Percentiles rank a stretch among this genome's conserved stretches.
Evolutionary conservation across 75 land plant species (phyloP).

Genomic region (Larix kaempferi): DNA sequence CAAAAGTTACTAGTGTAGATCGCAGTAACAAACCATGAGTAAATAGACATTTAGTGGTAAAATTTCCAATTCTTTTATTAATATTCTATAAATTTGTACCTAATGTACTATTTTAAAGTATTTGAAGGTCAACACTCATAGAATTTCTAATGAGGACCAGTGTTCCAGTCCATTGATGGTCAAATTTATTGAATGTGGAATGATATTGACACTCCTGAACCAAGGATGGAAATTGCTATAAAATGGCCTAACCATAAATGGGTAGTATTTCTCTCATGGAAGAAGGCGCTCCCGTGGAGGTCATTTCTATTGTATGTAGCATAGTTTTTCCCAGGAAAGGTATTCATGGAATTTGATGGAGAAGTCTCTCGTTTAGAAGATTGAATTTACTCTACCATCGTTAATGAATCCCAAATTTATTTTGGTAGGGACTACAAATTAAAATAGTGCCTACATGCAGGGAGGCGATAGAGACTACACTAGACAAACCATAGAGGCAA

Average conservation of each 20-base stretch:
- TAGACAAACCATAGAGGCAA: too few relatives aligned
- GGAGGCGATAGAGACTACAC: too few relatives aligned
- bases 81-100: too few relatives aligned
- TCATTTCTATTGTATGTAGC: constrained; percentile 3
- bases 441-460: not conserved
- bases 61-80: not conserved
- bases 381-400: too few relatives aligned
- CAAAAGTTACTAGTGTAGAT: too few relatives aligned
- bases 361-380: not conserved
- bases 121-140: constrained; percentile 8
- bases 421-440: not conserved
- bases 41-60: not conserved
- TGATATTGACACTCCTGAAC: constrained; percentile 1
- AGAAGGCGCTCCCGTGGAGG: constrained; percentile 7
- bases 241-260: constrained; percentile 2
- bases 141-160: not conserved
- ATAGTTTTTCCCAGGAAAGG: not conserved
- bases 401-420: not conserved
- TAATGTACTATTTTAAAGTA: not conserved
- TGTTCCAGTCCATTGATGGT: constrained; percentile 1
- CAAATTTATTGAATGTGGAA: constrained; percentile 2
- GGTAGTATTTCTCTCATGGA: constrained; percentile 1
- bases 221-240: constrained; percentile 1
- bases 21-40: too few relatives aligned
- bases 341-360: not conserved